Evolutionary conservation across 306 rosid genomes (phyloP), one percentile per base, ranked within the genome.

Genomic region (Rosa rugosa): DNA sequence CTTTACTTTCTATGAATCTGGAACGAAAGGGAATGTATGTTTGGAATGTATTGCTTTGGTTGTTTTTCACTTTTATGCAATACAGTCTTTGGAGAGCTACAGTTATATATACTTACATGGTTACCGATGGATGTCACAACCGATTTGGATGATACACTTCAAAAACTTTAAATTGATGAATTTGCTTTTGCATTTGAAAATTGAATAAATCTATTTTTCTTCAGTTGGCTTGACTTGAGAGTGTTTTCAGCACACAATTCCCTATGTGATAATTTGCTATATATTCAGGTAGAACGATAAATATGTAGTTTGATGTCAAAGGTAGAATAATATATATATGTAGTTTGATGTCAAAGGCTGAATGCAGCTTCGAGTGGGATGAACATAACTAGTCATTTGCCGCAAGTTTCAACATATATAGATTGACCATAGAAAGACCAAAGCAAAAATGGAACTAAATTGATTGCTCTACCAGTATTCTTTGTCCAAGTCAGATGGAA

Each of bases 1-100:
- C 66, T 77, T 70, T 57, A 64, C 76, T 76, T 84, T 50, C 81
- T 34, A 75, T 56, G 76, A 51, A 67, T 78, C 62, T 50, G 60
- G 69, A 77, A 25, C 45, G 76, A 65, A 53, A 71, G 81, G 83
- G 70, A 74, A 27, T 76, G 20, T 77, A 27, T 27, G 27, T 27
- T 27, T 27, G 27, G 47, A 67, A 34, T 54, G 59, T 59, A 31
- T 56, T 79, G 70, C 65, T 38, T 44, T 70, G 31, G 23, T 73
- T 56, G 62, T 67, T 41, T 77, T 69, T 46, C 60, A 18, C 36
- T 3, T 14, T 64, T 46, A 54, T 71, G 68, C 56, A 66, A 27
- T 27, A 27, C n/a, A 42, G 7, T 69, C 53, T 7, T n/a, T 20
- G 18, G 51, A 18, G 45, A 18, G 10, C 23, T 38, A 41, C 71